phyloP scores from a whole-genome alignment of 306 rosid species.

The Macrotyloma uniflorum region DNA sequence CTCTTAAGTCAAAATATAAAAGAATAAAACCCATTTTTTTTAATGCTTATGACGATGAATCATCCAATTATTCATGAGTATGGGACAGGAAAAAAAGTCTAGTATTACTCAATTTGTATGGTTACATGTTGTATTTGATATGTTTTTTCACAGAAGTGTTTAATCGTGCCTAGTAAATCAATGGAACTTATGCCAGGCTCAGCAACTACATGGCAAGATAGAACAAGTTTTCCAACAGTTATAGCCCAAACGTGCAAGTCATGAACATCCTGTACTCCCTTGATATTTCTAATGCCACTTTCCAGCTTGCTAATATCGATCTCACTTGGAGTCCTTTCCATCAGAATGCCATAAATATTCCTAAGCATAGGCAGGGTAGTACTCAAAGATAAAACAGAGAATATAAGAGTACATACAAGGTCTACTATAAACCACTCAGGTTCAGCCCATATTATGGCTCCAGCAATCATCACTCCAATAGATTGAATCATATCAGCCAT shows the following conservation, averaged over 20 bases:
- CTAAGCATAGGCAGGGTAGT: constrained; percentile 74
- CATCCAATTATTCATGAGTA: background rate
- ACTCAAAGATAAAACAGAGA: constrained; percentile 69
- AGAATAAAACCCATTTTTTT: background rate
- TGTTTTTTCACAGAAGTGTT: constrained; percentile 58
- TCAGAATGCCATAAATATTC: constrained; percentile 66
- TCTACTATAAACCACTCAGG: constrained; percentile 81
- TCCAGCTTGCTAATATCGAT: constrained; percentile 59
- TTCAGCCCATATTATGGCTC: constrained; percentile 75
- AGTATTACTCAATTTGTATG: constrained; percentile 68
- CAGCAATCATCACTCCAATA: constrained; percentile 91
- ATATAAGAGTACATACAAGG: constrained; percentile 73
- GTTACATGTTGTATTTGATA: constrained; percentile 76
- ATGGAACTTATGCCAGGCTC: constrained; percentile 58
- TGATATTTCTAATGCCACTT: constrained; percentile 60
- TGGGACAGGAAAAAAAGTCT: background rate
- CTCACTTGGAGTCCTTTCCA: constrained; percentile 73
- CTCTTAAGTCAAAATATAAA: background rate
- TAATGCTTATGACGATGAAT: background rate
- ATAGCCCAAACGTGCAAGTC: constrained; percentile 92
- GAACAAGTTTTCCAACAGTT: constrained; percentile 71
- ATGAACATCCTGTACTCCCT: constrained; percentile 72
- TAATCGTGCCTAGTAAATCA: constrained; percentile 56
- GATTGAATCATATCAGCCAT: constrained; percentile 92
- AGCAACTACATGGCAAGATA: constrained; percentile 74